Evolutionary conservation across 768 basidiomycete species (phyloP).

Genomic region (Dictyophora rubrovolvata): DNA sequence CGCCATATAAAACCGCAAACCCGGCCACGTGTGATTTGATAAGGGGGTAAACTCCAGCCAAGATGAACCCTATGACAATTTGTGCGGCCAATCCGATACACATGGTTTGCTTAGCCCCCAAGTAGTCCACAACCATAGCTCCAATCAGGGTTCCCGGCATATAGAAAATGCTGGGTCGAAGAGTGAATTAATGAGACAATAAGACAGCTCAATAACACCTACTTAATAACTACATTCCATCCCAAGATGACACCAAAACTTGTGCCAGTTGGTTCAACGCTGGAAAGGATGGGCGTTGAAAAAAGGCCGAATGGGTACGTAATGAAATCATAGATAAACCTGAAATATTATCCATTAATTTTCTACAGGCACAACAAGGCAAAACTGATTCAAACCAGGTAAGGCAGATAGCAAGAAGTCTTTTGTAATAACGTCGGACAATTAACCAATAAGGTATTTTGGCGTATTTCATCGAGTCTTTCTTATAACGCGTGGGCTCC

Average conservation of each 20-base stretch:
- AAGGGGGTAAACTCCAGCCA: slow-evolving; percentile 70
- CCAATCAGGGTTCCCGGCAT: slow-evolving; percentile 64
- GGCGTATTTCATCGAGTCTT: slow-evolving; percentile 67
- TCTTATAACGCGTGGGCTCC: slow-evolving; percentile 63
- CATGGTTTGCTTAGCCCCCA: slow-evolving; percentile 73
- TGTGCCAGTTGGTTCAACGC: slow-evolving; percentile 44
- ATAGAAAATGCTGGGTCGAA: slow-evolving; percentile 42
- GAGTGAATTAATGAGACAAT: slow-evolving; percentile 12
- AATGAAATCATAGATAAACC: slow-evolving; percentile 77
- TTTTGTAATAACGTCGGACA: slow-evolving; percentile 67
- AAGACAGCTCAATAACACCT: slow-evolving; percentile 13
- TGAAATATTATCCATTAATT: slow-evolving; percentile 14
- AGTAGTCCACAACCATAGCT: slow-evolving; percentile 63
- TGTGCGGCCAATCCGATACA: slow-evolving; percentile 57
- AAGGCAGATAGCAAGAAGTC: slow-evolving; percentile 59
- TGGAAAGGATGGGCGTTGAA: slow-evolving; percentile 65
- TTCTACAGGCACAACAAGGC: background rate
- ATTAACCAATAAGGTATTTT: slow-evolving; percentile 68
- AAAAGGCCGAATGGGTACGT: slow-evolving; percentile 71
- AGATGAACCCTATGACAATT: slow-evolving; percentile 74
- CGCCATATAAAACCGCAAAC: slow-evolving; percentile 83
- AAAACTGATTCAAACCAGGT: slow-evolving; percentile 45
- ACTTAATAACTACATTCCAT: slow-evolving; percentile 83
- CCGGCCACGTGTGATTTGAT: slow-evolving; percentile 57
- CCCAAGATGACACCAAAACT: slow-evolving; percentile 60